Conservation (phyloP, 257 asterid species). For the Solanum sitiens region DNA sequence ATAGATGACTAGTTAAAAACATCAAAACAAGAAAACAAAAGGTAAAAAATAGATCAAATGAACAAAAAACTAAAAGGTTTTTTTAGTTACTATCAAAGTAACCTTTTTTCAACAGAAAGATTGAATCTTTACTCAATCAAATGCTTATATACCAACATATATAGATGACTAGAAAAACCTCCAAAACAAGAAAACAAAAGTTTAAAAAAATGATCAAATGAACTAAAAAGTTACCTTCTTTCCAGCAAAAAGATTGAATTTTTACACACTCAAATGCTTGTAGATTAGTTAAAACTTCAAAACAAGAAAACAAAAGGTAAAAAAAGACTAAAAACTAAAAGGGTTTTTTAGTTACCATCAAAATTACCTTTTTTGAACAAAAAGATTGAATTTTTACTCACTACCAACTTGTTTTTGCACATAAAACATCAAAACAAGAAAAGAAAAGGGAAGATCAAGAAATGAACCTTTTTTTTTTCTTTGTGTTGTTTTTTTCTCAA, state of each 20-base stretch:
- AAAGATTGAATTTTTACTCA: conserved; percentile 23
- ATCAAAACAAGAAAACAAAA: conserved; percentile 2
- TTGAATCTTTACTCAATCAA: conserved; percentile 13
- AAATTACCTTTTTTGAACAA: conserved; percentile 2
- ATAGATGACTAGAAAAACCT: background rate
- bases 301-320: background rate
- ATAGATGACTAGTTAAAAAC: background rate
- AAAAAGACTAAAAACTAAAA: background rate
- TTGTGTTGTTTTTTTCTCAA: background rate
- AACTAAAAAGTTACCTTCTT: conserved; percentile 1
- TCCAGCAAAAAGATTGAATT: conserved; percentile 11
- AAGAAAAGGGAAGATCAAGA: background rate
- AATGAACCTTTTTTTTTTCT: background rate
- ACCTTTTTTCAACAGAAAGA: conserved; percentile 14
- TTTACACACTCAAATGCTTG: conserved; percentile 2
- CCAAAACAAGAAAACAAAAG: conserved; percentile 6
- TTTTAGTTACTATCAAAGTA: background rate
- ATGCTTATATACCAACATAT: background rate
- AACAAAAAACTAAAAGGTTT: background rate
- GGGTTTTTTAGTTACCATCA: background rate
- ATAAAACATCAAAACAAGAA: conserved; percentile 5
- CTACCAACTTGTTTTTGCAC: conserved; percentile 8
- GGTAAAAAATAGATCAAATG: background rate
- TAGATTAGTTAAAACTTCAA: background rate
- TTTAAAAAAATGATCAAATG: background rate